These are phyloP conservation scores for Tilletia walkeri DNA, from an alignment of 1,284 basidiomycete species.

Conservation along the genomic window DNA sequence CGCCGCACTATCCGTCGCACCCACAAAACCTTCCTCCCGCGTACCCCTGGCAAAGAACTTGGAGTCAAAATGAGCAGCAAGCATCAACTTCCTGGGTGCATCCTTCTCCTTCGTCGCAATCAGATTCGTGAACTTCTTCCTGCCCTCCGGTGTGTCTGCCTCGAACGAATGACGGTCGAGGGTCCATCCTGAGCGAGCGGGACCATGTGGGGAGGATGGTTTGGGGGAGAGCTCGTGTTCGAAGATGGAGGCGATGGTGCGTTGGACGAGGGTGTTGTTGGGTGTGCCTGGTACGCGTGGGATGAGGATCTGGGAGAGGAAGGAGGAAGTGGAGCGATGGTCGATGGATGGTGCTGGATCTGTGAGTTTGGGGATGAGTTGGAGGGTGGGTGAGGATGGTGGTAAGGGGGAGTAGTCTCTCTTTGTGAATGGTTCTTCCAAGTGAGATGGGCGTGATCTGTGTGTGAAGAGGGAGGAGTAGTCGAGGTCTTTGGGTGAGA, in stretches of 20 bases:
- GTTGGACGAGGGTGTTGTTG: constrained; percentile 38
- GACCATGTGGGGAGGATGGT: neutral
- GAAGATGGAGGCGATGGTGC: constrained; percentile 38
- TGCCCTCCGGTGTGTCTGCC: constrained; percentile 73
- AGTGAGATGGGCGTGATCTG: neutral
- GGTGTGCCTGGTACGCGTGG: constrained; percentile 48
- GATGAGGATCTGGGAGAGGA: constrained; percentile 49
- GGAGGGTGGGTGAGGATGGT: neutral
- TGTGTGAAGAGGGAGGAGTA: neutral
- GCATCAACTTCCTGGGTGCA: constrained; percentile 75
- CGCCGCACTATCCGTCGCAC: constrained; percentile 94
- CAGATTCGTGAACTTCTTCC: constrained; percentile 79
- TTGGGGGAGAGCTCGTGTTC: constrained; percentile 24
- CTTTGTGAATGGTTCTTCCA: neutral
- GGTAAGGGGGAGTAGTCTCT: neutral
- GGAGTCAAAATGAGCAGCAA: constrained; percentile 93
- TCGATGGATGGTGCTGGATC: constrained; percentile 39
- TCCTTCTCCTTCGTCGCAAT: constrained; percentile 86
- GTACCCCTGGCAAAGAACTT: constrained; percentile 80
- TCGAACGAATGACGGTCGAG: constrained; percentile 37
- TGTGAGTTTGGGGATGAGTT: constrained; percentile 21
- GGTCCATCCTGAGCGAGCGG: constrained; percentile 40
- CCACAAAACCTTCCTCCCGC: constrained; percentile 73
- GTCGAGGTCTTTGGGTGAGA: too few species aligned
- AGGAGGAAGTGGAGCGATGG: constrained; percentile 28